Evolutionary conservation across 192 early-diverging fungal species (phyloP).

Genomic region (Oehlia diaphana): DNA sequence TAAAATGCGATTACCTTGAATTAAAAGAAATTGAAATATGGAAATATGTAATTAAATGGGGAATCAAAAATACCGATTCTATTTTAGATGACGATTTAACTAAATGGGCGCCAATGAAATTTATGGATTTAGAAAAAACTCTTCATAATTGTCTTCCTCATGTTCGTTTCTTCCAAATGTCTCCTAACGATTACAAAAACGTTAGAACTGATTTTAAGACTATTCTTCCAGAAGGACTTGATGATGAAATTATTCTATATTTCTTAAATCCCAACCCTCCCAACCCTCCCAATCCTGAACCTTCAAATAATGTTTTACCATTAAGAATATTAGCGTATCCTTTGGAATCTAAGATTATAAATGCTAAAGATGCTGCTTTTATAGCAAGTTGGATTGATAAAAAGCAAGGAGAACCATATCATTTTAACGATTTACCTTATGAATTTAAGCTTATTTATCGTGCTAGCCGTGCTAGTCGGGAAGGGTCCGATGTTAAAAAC

Average conservation of each 20-base stretch:
- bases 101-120: not conserved
- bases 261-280: not conserved
- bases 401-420: not conserved
- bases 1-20: constrained; percentile 1
- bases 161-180: not conserved
- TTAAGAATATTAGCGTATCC: not conserved
- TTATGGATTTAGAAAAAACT: not conserved
- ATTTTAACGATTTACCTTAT: not conserved
- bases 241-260: not conserved
- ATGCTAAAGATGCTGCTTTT: not conserved
- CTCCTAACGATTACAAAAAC: too few relatives aligned
- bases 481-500: not conserved
- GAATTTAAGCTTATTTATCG: constrained; percentile 5
- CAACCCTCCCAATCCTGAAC: not conserved
- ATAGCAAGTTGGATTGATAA: constrained; percentile 15
- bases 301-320: not conserved
- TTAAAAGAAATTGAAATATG: constrained; percentile 15
- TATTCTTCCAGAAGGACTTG: not conserved
- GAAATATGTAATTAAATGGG: constrained; percentile 17
- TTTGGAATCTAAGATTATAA: not conserved
- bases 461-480: not conserved
- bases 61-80: not conserved
- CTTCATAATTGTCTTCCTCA: not conserved
- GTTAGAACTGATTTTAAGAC: too few relatives aligned
- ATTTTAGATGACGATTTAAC: not conserved